A percentile compares a stretch with the other conserved stretches of the same genome.
phyloP scores from a whole-genome alignment of 805 yeast species.

The Zygoascus biomembranicola region DNA sequence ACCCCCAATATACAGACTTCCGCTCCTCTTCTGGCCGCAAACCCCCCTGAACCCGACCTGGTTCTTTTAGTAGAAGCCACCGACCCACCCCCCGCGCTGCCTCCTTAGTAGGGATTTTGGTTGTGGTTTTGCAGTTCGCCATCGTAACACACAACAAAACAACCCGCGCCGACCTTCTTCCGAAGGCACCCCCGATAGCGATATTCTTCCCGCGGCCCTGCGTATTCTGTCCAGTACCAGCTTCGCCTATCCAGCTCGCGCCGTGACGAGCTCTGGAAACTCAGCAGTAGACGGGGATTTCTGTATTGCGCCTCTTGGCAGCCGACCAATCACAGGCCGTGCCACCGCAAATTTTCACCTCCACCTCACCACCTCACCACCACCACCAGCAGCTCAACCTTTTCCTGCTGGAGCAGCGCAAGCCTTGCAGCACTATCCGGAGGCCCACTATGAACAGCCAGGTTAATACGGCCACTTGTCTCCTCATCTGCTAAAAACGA shows the following conservation, averaged over 20 bases:
- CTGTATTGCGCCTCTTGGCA: background rate
- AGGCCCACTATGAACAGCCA: background rate
- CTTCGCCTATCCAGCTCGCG: too few relatives aligned
- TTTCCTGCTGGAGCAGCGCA: background rate
- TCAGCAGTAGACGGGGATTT: too few relatives aligned
- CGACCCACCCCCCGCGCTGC: background rate
- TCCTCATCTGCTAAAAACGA: background rate
- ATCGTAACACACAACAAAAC: background rate
- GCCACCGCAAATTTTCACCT: background rate
- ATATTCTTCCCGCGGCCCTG: too few relatives aligned
- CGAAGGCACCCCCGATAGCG: too few relatives aligned
- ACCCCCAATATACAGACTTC: background rate
- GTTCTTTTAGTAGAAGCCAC: too few relatives aligned
- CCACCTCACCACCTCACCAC: background rate
- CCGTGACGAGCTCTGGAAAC: too few relatives aligned
- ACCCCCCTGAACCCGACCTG: too few relatives aligned
- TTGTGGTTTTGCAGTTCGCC: background rate
- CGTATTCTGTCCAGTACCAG: too few relatives aligned
- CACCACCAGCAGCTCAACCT: background rate
- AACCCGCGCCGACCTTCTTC: background rate
- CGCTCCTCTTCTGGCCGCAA: too few relatives aligned
- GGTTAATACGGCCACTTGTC: background rate
- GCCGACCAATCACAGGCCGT: background rate
- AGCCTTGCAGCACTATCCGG: background rate
- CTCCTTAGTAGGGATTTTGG: background rate